Conservation (phyloP, 257 asterid genomes). For the Lycium ferocissimum region DNA sequence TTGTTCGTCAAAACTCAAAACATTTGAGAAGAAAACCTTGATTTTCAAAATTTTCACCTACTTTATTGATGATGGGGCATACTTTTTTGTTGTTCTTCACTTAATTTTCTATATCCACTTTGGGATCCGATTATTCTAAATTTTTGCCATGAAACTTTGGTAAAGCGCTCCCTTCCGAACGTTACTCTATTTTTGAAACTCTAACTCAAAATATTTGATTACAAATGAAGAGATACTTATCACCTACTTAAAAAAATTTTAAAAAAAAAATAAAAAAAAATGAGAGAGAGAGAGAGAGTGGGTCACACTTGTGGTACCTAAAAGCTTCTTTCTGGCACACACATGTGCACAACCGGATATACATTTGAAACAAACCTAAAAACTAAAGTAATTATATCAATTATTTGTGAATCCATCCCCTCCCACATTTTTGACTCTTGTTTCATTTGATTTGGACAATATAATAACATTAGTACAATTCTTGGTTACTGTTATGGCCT, state of each 20-base stretch:
- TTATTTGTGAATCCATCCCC: not conserved
- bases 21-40: not conserved
- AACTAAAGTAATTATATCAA: not conserved
- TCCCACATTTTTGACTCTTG: constrained; percentile 1
- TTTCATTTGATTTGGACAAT: not conserved
- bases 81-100: not conserved
- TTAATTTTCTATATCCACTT: not conserved
- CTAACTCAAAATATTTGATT: not conserved
- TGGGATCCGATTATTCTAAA: not conserved
- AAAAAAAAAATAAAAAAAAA: too few species aligned
- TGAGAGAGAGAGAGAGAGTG: too few species aligned
- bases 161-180: too few species aligned
- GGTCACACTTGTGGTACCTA: not conserved
- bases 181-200: not conserved
- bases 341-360: not conserved
- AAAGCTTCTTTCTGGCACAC: not conserved
- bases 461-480: not conserved
- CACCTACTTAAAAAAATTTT: too few species aligned
- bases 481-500: not conserved
- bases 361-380: constrained; percentile 17
- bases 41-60: not conserved
- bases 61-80: too few species aligned
- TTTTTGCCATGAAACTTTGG: not conserved
- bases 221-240: not conserved
- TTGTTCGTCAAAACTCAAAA: too few species aligned